Base-by-base conservation (phyloP, 2,329 filamentous ascomycete species). In the Penicillium olsonii region DNA sequence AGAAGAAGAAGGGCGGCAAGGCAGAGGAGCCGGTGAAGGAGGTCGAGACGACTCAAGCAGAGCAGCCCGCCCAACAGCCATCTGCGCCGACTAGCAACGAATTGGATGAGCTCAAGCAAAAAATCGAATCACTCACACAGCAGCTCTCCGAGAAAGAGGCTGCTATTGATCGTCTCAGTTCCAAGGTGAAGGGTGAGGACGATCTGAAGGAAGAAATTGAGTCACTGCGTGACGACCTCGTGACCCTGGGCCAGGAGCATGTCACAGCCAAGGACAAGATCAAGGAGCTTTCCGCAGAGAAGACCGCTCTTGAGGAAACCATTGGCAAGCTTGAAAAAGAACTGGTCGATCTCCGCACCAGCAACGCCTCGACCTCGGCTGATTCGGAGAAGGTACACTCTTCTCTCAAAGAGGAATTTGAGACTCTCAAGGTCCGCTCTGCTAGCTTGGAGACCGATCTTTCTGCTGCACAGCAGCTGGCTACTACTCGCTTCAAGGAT, bases 401-500 rank as follows among this genome's bases (percentile, higher is more conserved):
- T 40, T 79, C 81, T 51, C 65, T 91, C 7, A 79, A 82, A 44
- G 72, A 72, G 2, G 86, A 92, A 47, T 83, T 89, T 52, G 81
- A 92, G 35, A 84, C 85, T 35, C 77, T 95, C 29, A 90, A 88
- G 69, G 72, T 78, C 17, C 90, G 87, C 68, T 83, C 85, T 0
- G 77, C 83, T 2, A 80, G 82, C 0, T 70, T 96, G 15, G 85
- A 95, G 64, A 89, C 87, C 0, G 92, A 99, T 65, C 79, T 97
- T 3, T 87, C 85, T 2, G 91, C 91, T 2, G 87, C 92, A 0
- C 86, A 96, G 67, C 85, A 95, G 69, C 80, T 97, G 11, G 90
- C 94, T 0, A 87, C 95, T 53, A 87, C 83, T 14, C 82, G 94
- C 24, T 97, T 91, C 76, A 95, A 91, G 68, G 92, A 97, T 52